Percentiles rank a stretch among this genome's conserved stretches.
Evolutionary conservation across 148 eudicot species (phyloP).

Genomic region (Rhododendron kiyosumense): DNA sequence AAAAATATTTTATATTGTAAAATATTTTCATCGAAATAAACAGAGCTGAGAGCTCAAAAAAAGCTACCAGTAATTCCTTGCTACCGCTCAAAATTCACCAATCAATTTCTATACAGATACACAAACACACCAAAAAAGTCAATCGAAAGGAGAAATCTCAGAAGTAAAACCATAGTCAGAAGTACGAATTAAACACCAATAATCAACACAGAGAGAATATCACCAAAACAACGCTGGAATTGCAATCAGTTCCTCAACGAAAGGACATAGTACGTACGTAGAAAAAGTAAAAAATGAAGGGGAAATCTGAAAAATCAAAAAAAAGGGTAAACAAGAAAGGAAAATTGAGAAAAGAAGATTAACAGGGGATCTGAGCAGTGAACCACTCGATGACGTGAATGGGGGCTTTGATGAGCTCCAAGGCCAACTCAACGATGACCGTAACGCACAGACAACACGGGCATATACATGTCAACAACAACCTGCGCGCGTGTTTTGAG

Average conservation of each 20-base stretch:
- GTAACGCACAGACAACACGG: slow-evolving; percentile 70
- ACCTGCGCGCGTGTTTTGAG: slow-evolving; percentile 18
- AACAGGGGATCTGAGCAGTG: slow-evolving; percentile 54
- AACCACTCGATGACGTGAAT: slow-evolving; percentile 67
- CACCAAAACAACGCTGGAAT: not conserved
- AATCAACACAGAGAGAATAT: not conserved
- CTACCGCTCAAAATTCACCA: too few relatives aligned
- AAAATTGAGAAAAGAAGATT: not conserved
- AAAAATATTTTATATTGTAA: too few relatives aligned
- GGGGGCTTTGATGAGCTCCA: slow-evolving; percentile 61
- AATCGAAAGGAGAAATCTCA: not conserved
- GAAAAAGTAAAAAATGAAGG: not conserved
- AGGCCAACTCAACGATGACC: slow-evolving; percentile 52
- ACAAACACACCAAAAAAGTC: too few relatives aligned
- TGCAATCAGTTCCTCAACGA: not conserved
- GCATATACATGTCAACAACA: slow-evolving; percentile 53
- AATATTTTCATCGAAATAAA: too few relatives aligned
- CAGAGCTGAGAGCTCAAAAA: too few relatives aligned
- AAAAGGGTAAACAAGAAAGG: not conserved
- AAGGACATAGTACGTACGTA: not conserved
- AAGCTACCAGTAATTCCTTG: too few relatives aligned
- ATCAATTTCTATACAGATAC: too few relatives aligned
- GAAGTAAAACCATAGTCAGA: not conserved
- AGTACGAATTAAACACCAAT: not conserved
- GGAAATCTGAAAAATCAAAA: not conserved